phyloP scores from a whole-genome alignment of 345 rosid species.

The Eucalyptus polyanthemos region DNA sequence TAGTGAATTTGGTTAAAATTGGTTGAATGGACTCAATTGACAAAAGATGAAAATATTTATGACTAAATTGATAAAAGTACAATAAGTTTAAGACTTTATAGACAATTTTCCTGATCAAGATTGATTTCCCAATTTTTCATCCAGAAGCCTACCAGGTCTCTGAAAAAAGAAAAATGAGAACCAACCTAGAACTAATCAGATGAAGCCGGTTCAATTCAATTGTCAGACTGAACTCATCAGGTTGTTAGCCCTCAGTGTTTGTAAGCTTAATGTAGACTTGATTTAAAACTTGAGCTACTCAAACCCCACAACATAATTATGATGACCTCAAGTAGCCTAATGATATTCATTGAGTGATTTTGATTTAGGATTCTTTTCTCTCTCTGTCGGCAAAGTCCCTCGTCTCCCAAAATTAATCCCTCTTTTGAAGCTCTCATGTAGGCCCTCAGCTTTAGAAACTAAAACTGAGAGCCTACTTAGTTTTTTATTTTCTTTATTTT shows the following conservation, averaged over 20 bases:
- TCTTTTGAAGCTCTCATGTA: not conserved
- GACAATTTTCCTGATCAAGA: not conserved
- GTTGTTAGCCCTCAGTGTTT: not conserved
- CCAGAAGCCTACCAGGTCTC: not conserved
- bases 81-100: too few species aligned
- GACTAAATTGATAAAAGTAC: too few species aligned
- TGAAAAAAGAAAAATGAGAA: not conserved
- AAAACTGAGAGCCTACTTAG: not conserved
- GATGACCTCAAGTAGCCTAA: not conserved
- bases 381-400: not conserved
- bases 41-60: too few species aligned
- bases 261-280: not conserved
- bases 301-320: not conserved
- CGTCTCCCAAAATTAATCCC: not conserved
- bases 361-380: not conserved
- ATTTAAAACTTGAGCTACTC: not conserved
- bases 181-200: not conserved
- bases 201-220: not conserved
- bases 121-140: not conserved
- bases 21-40: accelerated
- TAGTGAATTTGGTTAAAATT: too few species aligned
- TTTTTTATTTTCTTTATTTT: too few species aligned
- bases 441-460: not conserved
- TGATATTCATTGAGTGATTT: not conserved
- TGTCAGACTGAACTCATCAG: not conserved